Evolutionary conservation across 169 alveolate species (phyloP).

Genomic region (Plasmodium sp.): DNA sequence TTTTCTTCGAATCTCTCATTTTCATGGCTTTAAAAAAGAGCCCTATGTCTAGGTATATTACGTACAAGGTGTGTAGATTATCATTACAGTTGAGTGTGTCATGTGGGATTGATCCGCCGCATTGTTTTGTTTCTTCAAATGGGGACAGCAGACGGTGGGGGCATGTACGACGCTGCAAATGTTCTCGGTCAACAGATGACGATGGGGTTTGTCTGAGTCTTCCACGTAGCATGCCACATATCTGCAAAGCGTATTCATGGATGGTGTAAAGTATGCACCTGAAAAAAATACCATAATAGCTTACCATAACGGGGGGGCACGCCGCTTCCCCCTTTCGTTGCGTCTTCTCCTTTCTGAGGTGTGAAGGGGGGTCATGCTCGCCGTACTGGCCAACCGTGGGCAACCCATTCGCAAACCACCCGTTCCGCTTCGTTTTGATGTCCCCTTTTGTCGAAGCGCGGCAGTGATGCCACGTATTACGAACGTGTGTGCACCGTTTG

Average conservation of each 20-base stretch:
- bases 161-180: not conserved
- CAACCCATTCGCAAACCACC: constrained; percentile 15
- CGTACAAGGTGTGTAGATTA: not conserved
- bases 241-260: constrained; percentile 37
- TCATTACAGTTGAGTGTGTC: not conserved
- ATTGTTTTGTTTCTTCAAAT: not conserved
- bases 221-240: constrained; percentile 1
- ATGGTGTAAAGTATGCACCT: constrained; percentile 41
- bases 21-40: constrained; percentile 18
- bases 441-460: not conserved
- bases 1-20: not conserved
- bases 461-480: not conserved
- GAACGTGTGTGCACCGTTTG: not conserved
- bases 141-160: not conserved
- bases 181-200: not conserved
- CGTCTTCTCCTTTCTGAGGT: constrained; percentile 8
- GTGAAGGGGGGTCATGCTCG: not conserved
- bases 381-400: not conserved
- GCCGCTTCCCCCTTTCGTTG: not conserved
- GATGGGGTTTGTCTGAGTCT: not conserved
- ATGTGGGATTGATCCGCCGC: not conserved
- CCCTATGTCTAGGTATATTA: constrained; percentile 43
- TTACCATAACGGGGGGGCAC: not conserved
- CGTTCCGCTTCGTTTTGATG: not conserved
- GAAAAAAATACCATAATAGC: constrained; percentile 27